These are phyloP conservation scores for Magnaporthales sp. DNA, from an alignment of 2,329 filamentous ascomycete genomes.

Conservation along the genomic window DNA sequence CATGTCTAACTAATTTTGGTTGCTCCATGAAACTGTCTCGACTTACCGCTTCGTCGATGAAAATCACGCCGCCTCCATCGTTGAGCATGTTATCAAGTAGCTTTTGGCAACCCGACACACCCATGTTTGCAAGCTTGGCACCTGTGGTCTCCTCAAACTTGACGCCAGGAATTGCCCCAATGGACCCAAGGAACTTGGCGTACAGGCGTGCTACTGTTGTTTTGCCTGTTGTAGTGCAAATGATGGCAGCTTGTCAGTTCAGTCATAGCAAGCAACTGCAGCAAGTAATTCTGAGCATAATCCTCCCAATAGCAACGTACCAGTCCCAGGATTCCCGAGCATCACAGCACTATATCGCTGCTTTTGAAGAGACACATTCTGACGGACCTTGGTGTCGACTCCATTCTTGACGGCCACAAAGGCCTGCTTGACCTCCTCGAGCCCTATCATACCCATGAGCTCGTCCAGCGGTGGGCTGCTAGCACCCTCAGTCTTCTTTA, in stretches of 20 bases:
- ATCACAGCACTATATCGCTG: slow-evolving; percentile 56
- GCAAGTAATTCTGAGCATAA: no score
- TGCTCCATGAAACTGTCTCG: no score
- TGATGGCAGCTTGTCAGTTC: no score
- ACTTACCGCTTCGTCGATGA: slow-evolving; percentile 60
- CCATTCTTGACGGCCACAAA: slow-evolving; percentile 55
- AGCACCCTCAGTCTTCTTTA: slow-evolving; percentile 45
- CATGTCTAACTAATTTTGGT: no score
- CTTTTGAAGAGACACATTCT: slow-evolving; percentile 41
- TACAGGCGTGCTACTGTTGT: slow-evolving; percentile 69
- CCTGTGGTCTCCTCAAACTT: slow-evolving; percentile 61
- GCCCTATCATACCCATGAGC: slow-evolving; percentile 62
- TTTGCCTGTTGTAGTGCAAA: slow-evolving; percentile 36
- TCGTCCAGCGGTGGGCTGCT: slow-evolving; percentile 47
- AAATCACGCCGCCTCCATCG: slow-evolving; percentile 57
- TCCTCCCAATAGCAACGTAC: slow-evolving; percentile 11
- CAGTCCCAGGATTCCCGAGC: slow-evolving; percentile 66
- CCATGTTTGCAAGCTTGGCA: slow-evolving; percentile 53
- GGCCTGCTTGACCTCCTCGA: slow-evolving; percentile 58
- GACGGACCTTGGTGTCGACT: slow-evolving; percentile 51
- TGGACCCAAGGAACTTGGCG: slow-evolving; percentile 51
- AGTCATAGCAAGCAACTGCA: no score
- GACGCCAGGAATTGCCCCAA: slow-evolving; percentile 53
- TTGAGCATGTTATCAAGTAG: slow-evolving; percentile 48
- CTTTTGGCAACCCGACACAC: slow-evolving; percentile 47